Conservation (phyloP, 1,284 basidiomycete species). For the Testicularia cyperi region DNA sequence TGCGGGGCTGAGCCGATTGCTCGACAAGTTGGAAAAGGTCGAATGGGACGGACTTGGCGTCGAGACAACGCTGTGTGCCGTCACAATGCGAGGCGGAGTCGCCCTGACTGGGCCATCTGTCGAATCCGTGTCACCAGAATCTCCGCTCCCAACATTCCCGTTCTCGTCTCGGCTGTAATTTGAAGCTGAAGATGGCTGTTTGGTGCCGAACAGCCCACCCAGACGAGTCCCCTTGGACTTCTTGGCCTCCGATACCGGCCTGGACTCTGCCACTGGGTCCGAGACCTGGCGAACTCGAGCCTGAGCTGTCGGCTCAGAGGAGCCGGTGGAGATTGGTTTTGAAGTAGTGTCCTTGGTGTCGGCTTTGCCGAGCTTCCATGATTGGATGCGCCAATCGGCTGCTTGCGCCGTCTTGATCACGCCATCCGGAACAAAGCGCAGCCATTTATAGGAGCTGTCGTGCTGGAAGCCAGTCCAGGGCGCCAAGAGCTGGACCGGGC, state of each 20-base stretch:
- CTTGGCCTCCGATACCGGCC: not conserved
- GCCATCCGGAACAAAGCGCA: slow-evolving; percentile 91
- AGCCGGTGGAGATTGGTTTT: not conserved
- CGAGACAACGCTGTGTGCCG: too few relatives aligned
- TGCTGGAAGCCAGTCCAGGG: slow-evolving; percentile 89
- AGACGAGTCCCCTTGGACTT: not conserved
- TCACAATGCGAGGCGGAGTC: too few relatives aligned
- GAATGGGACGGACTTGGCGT: too few relatives aligned
- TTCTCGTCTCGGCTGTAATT: too few relatives aligned
- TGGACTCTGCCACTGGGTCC: not conserved
- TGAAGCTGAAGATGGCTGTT: too few relatives aligned
- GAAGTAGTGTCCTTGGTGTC: slow-evolving; percentile 1
- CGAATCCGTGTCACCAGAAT: too few relatives aligned
- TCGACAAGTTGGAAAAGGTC: too few relatives aligned
- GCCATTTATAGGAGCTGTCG: slow-evolving; percentile 89
- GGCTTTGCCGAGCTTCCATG: slow-evolving; percentile 87
- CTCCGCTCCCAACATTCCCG: too few relatives aligned
- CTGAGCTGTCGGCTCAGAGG: too few relatives aligned
- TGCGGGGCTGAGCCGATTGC: too few relatives aligned
- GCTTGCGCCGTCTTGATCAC: slow-evolving; percentile 92
- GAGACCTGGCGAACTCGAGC: too few relatives aligned
- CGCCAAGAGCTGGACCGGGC: slow-evolving; percentile 83
- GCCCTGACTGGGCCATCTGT: too few relatives aligned
- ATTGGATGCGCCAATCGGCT: slow-evolving; percentile 93
- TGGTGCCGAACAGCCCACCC: not conserved